Base-by-base conservation (phyloP, 768 basidiomycete species). In the Psilocybe cubensis region DNA sequence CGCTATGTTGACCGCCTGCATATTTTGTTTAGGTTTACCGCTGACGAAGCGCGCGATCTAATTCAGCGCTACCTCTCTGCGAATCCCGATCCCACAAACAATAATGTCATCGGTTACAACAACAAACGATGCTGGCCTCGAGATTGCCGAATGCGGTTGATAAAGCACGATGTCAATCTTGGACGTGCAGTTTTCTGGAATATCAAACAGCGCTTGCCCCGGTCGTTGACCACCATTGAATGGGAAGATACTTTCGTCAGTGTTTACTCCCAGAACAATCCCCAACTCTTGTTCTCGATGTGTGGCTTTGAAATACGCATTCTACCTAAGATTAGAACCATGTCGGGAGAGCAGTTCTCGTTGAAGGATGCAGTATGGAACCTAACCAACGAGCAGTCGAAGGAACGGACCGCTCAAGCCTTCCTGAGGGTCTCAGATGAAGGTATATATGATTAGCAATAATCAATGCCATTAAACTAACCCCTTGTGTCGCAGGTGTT, bases 141-240 rank as follows among this genome's bases (percentile, higher is more conserved):
- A 63, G 97, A 99, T 74, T 99, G 97, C 72, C 89, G 97, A 57
- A 99, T 99, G 97, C 82, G 97, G 29, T 82, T 99, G 56, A 96
- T 97, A 81, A 99, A 99, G 75, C 97, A 99, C 73, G 97, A 99
- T 70, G 97, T 98, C 74, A 98, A 99, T 73, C 80, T 99, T 43
- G 97, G 96, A 20, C 85, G 97, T 59, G 97, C 97, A 2, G 97
- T 98, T 8, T 98, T 97, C 76, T 99, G 96, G 97, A 98, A 99
- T 68, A 93, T 98, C 72, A 97, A 98, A 77, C 95, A 98, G 73
- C 92, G 92, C 64, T 73, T 99, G 23, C 97, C 97, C 0, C 81
- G 97, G 46, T 97, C 96, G 14, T 76, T 99, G 60, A 98, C 97
- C 0, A 98, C 97, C 0, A 98, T 99, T 68, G 97, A 98, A 67